Evolutionary conservation across 2,329 filamentous ascomycete genomes (phyloP).

Genomic region (Epichloe brachyelytri): DNA sequence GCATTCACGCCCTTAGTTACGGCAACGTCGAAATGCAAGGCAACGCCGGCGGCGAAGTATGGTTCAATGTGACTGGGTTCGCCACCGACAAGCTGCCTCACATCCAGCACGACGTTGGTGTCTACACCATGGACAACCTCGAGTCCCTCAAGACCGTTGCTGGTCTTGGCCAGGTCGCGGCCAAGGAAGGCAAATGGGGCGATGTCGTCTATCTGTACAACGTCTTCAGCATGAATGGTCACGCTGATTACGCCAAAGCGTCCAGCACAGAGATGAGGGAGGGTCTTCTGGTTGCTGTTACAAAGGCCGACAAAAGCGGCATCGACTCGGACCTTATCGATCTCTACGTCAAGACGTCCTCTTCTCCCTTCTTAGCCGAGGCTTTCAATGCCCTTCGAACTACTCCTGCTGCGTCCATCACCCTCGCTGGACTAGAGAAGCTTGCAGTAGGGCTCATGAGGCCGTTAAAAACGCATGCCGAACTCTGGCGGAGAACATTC

Average conservation of each 20-base stretch:
- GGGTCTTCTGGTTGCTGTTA: constrained; percentile 1
- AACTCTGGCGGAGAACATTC: background rate
- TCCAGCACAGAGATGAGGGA: constrained; percentile 1
- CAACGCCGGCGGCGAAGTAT: background rate
- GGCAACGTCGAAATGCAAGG: background rate
- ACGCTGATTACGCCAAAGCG: constrained; percentile 1
- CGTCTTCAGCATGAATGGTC: constrained; percentile 5
- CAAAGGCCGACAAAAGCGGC: background rate
- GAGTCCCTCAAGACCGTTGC: background rate
- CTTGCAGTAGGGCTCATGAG: background rate
- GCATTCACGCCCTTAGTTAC: background rate
- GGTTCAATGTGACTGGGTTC: constrained; percentile 1
- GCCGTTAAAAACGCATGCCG: background rate
- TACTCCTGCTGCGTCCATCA: background rate
- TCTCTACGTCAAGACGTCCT: constrained; percentile 2
- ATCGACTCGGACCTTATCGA: constrained; percentile 1
- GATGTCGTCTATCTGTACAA: constrained; percentile 4
- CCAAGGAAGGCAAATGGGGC: constrained; percentile 4
- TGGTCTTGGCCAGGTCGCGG: background rate
- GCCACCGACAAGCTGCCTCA: constrained; percentile 1
- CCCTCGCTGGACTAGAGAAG: background rate
- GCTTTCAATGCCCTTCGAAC: constrained; percentile 3
- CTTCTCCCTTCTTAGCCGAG: constrained; percentile 1
- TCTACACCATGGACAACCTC: constrained; percentile 3
- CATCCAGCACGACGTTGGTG: constrained; percentile 1